Conservation (phyloP, 768 basidiomycete genomes). For the Boletus sensibilis region DNA sequence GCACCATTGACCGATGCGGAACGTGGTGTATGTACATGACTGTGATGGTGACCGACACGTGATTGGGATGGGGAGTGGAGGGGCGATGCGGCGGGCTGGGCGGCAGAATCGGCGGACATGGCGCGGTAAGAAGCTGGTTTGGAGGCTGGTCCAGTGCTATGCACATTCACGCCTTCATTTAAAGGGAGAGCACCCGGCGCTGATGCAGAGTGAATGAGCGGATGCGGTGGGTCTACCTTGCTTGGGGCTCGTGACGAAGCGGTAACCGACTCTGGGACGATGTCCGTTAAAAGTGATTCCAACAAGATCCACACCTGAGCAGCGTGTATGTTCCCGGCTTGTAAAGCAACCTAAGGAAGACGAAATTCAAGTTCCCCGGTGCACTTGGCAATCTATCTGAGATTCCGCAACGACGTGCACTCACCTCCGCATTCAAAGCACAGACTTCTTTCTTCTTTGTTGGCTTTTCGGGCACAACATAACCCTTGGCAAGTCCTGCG, state of each 20-base stretch:
- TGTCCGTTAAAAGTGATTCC: constrained; percentile 51
- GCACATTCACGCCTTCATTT: constrained; percentile 9
- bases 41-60: constrained; percentile 11
- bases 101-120: constrained; percentile 26
- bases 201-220: constrained; percentile 40
- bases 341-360: constrained; percentile 50
- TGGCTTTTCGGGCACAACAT: constrained; percentile 45
- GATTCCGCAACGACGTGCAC: constrained; percentile 1
- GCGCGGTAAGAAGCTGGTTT: constrained; percentile 27
- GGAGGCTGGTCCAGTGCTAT: constrained; percentile 12
- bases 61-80: constrained; percentile 27
- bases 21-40: constrained; percentile 9
- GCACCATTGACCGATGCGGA: constrained; percentile 18
- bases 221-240: constrained; percentile 18
- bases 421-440: constrained; percentile 57
- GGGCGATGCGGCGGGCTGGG: constrained; percentile 9
- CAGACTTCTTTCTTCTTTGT: constrained; percentile 48
- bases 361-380: not conserved
- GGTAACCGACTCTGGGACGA: constrained; percentile 39
- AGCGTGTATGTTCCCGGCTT: constrained; percentile 52
- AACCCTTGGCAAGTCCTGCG: constrained; percentile 59
- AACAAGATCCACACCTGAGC: constrained; percentile 71
- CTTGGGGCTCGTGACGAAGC: constrained; percentile 26
- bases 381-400: not conserved
- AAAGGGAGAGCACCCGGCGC: constrained; percentile 42